A percentile compares a stretch with the other conserved stretches of the same genome.
Conservation (phyloP, 2,329 filamentous ascomycete species). For the Paraconiothyrium sp. region DNA sequence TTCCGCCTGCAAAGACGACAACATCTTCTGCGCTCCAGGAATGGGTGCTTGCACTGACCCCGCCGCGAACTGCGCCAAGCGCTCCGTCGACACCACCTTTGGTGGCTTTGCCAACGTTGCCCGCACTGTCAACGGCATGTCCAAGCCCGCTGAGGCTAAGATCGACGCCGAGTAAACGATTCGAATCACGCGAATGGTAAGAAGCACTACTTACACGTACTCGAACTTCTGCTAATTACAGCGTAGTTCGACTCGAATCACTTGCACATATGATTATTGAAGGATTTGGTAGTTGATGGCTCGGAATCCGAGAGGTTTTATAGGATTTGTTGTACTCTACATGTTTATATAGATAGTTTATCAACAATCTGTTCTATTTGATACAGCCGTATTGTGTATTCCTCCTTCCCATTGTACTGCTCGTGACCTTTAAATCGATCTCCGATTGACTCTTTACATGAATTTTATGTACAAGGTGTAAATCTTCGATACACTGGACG, state of each 20-base stretch:
- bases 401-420: background rate
- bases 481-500: background rate
- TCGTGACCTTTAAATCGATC: background rate
- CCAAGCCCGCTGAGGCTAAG: conserved; percentile 4
- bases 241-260: background rate
- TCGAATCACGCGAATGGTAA: background rate
- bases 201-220: background rate
- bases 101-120: conserved; percentile 14
- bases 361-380: background rate
- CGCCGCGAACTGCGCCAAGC: conserved; percentile 7
- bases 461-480: background rate
- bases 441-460: background rate
- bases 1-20: conserved; percentile 4
- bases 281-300: background rate
- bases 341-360: background rate
- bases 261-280: background rate
- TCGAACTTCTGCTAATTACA: background rate
- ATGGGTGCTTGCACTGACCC: conserved; percentile 6
- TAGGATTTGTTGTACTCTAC: background rate
- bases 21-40: conserved; percentile 17
- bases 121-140: background rate
- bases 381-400: background rate
- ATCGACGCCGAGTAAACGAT: conserved; percentile 7
- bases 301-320: background rate
- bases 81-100: conserved; percentile 5